phyloP scores from a whole-genome alignment of 1,284 basidiomycete species.

The Agroathelia rolfsii region DNA sequence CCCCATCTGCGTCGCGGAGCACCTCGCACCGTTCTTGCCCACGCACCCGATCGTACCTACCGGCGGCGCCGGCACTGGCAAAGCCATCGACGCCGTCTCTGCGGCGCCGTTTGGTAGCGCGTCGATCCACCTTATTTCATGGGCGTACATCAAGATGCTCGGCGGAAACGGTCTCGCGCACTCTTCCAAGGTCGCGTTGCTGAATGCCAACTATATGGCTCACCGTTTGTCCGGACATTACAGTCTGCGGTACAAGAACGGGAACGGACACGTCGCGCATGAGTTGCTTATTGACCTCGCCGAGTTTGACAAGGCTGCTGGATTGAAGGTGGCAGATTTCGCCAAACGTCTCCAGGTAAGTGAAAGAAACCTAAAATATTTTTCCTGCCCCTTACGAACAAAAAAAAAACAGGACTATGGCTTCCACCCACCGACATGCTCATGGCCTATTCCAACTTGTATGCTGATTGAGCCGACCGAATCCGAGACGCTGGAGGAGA shows the following conservation, averaged over 20 bases:
- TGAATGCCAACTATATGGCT: slow-evolving; percentile 98
- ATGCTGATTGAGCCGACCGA: slow-evolving; percentile 96
- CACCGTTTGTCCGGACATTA: slow-evolving; percentile 80
- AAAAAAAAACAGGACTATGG: slow-evolving; percentile 56
- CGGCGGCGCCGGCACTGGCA: slow-evolving; percentile 55
- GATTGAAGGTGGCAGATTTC: slow-evolving; percentile 90
- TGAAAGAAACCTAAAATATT: too few species aligned
- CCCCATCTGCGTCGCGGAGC: slow-evolving; percentile 90
- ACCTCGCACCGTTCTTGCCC: slow-evolving; percentile 91
- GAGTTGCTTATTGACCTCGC: slow-evolving; percentile 92
- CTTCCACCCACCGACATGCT: slow-evolving; percentile 87
- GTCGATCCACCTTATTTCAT: slow-evolving; percentile 92
- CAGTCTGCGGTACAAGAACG: slow-evolving; percentile 84
- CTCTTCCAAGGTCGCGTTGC: slow-evolving; percentile 79
- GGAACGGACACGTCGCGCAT: slow-evolving; percentile 87
- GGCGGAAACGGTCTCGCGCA: slow-evolving; percentile 83
- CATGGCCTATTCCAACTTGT: slow-evolving; percentile 90
- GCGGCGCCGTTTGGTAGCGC: slow-evolving; percentile 93
- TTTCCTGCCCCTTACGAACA: slow-evolving; percentile 19
- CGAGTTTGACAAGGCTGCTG: slow-evolving; percentile 85
- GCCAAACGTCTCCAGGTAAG: slow-evolving; percentile 85
- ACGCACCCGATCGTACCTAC: slow-evolving; percentile 75
- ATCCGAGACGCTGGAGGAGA: slow-evolving; percentile 83
- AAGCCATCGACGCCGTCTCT: slow-evolving; percentile 82
- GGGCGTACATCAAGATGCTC: slow-evolving; percentile 98